phyloP scores from a whole-genome alignment of 2,329 filamentous ascomycete species.

The Fusarium nygamai region DNA sequence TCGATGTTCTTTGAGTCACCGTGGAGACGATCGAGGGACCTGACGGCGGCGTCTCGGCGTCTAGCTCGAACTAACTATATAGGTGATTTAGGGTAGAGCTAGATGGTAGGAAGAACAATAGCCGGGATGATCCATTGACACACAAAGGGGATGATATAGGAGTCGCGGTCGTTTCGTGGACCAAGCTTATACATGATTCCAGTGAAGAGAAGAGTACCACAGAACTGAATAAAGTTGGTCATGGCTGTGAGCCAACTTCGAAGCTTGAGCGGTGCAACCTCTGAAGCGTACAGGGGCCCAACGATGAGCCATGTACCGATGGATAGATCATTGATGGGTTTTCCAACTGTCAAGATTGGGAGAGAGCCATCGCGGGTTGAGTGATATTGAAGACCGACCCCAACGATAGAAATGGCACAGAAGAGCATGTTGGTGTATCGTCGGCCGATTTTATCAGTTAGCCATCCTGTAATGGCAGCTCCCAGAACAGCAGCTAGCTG shows the following conservation, averaged over 20 bases:
- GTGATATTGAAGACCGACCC: constrained; percentile 49
- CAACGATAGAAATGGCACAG: constrained; percentile 31
- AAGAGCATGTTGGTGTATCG: constrained; percentile 7
- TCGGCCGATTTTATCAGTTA: constrained; percentile 4
- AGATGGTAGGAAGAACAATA: background rate
- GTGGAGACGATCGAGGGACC: constrained; percentile 48
- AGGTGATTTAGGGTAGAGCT: constrained; percentile 53
- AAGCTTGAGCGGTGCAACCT: background rate
- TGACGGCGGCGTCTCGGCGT: constrained; percentile 48
- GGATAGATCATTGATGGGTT: constrained; percentile 35
- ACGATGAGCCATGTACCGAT: background rate
- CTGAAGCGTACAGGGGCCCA: background rate
- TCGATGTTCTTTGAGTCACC: constrained; percentile 44
- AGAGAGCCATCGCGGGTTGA: background rate
- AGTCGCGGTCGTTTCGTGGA: background rate
- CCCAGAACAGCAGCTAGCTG: background rate
- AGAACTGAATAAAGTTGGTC: background rate
- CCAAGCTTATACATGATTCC: background rate
- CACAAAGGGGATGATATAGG: constrained; percentile 26
- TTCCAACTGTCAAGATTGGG: constrained; percentile 37
- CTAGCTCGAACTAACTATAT: constrained; percentile 52
- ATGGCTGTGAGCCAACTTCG: background rate
- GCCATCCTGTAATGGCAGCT: background rate
- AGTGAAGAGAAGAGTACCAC: background rate
- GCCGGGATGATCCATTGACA: constrained; percentile 9